These are phyloP conservation scores for Aspergillus quadrilineatus DNA, from an alignment of 2,329 filamentous ascomycete genomes.

Conservation along the genomic window DNA sequence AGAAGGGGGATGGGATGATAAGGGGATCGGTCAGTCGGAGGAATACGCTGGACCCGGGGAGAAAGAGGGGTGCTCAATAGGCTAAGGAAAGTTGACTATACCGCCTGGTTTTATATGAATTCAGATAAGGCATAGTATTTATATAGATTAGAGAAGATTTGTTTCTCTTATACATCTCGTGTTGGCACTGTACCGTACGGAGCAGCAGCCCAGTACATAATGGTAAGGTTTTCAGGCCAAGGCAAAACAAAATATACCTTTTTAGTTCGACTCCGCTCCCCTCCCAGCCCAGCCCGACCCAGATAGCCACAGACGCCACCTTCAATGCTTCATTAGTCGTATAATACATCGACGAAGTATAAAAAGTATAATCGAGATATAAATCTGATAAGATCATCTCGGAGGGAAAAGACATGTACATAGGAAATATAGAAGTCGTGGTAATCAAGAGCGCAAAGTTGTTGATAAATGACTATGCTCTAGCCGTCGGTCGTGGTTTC, in stretches of 20 bases:
- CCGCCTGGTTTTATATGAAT: neutral
- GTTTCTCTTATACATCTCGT: neutral
- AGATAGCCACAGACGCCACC: constrained; percentile 25
- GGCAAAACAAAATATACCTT: neutral
- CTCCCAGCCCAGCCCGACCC: neutral
- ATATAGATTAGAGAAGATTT: neutral
- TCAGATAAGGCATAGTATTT: neutral
- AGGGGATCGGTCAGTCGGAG: constrained; percentile 50
- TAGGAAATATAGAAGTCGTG: constrained; percentile 11
- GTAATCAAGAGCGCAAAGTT: constrained; percentile 6
- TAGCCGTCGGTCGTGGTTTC: constrained; percentile 34
- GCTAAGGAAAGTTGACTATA: no score
- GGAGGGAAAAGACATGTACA: constrained; percentile 15
- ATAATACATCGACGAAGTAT: constrained; percentile 24
- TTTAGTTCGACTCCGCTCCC: neutral
- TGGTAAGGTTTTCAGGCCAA: neutral
- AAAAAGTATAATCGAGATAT: neutral
- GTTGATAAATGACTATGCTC: constrained; percentile 20
- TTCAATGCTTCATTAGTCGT: constrained; percentile 31
- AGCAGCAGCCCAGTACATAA: neutral
- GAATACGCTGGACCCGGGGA: constrained; percentile 54
- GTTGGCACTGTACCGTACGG: neutral
- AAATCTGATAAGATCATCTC: constrained; percentile 11
- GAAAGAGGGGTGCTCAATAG: constrained; percentile 20
- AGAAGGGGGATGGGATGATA: constrained; percentile 54